Evolutionary conservation across 139 green algal genomes (phyloP), one percentile per base, ranked within the genome.

Genomic region (Edaphochlamys debaryana): DNA sequence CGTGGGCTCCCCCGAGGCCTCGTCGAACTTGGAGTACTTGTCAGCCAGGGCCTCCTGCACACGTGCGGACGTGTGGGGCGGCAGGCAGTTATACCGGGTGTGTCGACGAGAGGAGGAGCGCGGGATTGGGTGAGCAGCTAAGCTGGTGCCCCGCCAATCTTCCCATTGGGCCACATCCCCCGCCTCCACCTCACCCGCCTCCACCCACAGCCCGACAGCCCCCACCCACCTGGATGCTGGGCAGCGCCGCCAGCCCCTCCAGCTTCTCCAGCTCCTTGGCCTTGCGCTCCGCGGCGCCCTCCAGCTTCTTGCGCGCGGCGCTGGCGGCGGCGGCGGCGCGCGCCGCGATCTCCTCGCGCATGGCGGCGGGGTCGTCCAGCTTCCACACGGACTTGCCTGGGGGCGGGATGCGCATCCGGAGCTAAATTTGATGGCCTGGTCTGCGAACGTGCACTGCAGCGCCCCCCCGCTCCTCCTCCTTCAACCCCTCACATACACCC

Each of bases 331-430:
- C 83, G 45, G 81, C 80, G 29, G 80, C 83, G 29, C 91, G 90
- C 79, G 92, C 91, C 42, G 77, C 87, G 27, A 85, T 82, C 92
- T 98, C 94, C 7, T 83, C 85, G 37, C 87, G 84, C 75, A 99
- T 87, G 38, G 93, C 91, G 7, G 88, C 94, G 0, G 96, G 94
- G 79, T 98, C 95, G 67, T 98, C 97, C 30, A 94, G 90, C 89
- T 99, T 99, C 96, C 96, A 99, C 32, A 98, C 86, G 25, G 93
- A 92, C 36, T 90, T 91, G 66, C 90, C 90, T 93, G 86, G 4
- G 54, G 17, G 54, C 54, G 4, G n/a, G n/a, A n/a, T n/a, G n/a
- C n/a, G 19, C 19, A 17, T n/a, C 58, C 22, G 58, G 17, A 71
- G 17, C n/a, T n/a, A n/a, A n/a, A n/a, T n/a, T n/a, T n/a, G n/a